Evolutionary conservation across 1,284 basidiomycete genomes (phyloP).

Genomic region (Hemileia vastatrix): DNA sequence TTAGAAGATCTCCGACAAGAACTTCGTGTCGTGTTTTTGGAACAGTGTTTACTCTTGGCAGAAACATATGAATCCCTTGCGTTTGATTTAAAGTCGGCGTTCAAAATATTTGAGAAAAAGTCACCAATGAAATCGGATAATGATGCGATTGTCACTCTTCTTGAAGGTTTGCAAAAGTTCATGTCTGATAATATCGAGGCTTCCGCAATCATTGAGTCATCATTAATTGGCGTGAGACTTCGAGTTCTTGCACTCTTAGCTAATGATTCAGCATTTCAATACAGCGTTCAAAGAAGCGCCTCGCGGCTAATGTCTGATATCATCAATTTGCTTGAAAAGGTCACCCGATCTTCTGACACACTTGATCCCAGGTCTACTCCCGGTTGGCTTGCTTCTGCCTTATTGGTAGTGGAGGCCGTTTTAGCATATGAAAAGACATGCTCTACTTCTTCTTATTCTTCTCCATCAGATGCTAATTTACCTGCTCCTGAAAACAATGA

Average conservation of each 20-base stretch:
- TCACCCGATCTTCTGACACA: conserved; percentile 28
- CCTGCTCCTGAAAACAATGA: conserved; percentile 25
- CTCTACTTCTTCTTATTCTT: conserved; percentile 51
- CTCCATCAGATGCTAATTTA: conserved; percentile 41
- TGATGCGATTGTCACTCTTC: conserved; percentile 23
- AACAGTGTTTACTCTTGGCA: conserved; percentile 64
- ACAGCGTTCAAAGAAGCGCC: conserved; percentile 27
- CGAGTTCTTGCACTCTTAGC: conserved; percentile 34
- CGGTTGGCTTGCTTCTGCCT: conserved; percentile 70
- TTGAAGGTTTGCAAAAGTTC: conserved; percentile 8
- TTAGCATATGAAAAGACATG: conserved; percentile 64
- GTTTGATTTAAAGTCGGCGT: conserved; percentile 75
- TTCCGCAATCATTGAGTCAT: conserved; percentile 24
- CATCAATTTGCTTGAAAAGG: conserved; percentile 28
- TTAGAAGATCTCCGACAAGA: conserved; percentile 60
- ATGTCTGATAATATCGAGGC: conserved; percentile 5
- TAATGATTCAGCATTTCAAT: conserved; percentile 31
- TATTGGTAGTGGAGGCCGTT: conserved; percentile 71
- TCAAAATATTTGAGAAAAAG: conserved; percentile 49
- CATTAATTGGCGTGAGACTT: conserved; percentile 27
- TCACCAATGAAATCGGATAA: conserved; percentile 20
- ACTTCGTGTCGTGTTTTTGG: conserved; percentile 57
- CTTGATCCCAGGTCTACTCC: conserved; percentile 47
- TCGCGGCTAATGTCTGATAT: conserved; percentile 24
- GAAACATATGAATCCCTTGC: conserved; percentile 78